Base-by-base conservation (phyloP, 1,139 yeast genomes). In the Protomyces inouyei region DNA sequence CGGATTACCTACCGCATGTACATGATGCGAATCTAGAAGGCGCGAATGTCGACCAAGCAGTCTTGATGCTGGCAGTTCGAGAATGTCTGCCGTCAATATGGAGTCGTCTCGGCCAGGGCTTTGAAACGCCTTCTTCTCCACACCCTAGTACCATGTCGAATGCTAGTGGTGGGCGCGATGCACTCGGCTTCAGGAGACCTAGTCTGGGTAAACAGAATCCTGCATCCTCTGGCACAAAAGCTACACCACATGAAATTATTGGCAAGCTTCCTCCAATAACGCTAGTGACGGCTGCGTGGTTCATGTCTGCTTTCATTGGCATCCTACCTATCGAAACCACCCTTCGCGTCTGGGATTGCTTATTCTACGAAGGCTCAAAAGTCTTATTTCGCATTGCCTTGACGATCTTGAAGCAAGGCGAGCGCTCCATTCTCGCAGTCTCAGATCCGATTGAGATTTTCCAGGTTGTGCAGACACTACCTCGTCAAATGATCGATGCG, bases 261-360 rank as follows among this genome's bases (percentile, higher is more conserved):
- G 79, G 84, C 23, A 85, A 87, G 69, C 76, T 91, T 60, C 98
- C 98, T 0, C 96, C 97, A 0, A 84, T 93, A 3, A 88, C 97
- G 0, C 79, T 93, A 53, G 95, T 96, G 69, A 92, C 98, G 0
- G 92, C 97, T 0, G 86, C 96, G 57, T 93, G 98, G 98, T 93
- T 93, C 74, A 93, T 93, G 98, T 88, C 97, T 68, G 83, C 90
- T 5, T 93, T 88, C 76, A 90, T 92, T 51, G 96, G 96, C 0
- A 83, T 85, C 1, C 76, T 93, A 52, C 98, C 98, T 0, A 83
- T 89, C 18, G 98, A 93, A 73, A 85, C 95, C 0, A 87, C 89
- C 10, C 77, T 93, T 60, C 78, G 98, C 65, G 86, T 93, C 0
- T 93, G 98, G 98, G 98, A 93, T 74, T 88, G 95, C 61, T 76